A percentile compares a stretch with the other conserved stretches of the same genome.
phyloP scores from a whole-genome alignment of 495 filamentous ascomycete genomes.

The Penicillium soppii region DNA sequence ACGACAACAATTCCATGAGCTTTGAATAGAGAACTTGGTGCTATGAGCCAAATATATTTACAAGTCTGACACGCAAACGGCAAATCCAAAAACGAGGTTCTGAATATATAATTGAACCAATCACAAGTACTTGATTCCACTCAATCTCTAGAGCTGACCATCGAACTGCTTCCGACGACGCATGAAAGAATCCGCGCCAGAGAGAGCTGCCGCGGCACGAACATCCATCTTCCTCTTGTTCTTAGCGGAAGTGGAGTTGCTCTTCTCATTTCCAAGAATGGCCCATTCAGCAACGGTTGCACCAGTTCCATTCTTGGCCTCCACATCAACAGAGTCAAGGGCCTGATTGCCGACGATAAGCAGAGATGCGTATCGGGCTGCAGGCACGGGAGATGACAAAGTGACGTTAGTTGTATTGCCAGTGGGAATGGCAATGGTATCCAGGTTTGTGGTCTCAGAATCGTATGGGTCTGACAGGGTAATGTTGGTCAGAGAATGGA shows the following conservation, averaged over 20 bases:
- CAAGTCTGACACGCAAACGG: too few species aligned
- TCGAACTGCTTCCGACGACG: constrained; percentile 9
- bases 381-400: constrained; percentile 32
- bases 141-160: background rate
- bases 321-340: constrained; percentile 41
- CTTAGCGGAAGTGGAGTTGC: background rate
- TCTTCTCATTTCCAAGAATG: constrained; percentile 41
- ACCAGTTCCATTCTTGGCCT: constrained; percentile 48
- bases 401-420: constrained; percentile 51
- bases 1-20: too few species aligned
- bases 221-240: constrained; percentile 15
- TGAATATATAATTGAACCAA: background rate
- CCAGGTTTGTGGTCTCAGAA: constrained; percentile 19
- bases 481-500: constrained; percentile 28
- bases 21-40: too few species aligned
- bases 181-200: constrained; percentile 10
- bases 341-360: constrained; percentile 49
- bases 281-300: constrained; percentile 75
- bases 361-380: constrained; percentile 44
- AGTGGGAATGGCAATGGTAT: constrained; percentile 36
- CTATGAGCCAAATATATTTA: too few species aligned
- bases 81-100: too few species aligned
- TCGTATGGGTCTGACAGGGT: constrained; percentile 39
- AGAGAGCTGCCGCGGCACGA: constrained; percentile 5
- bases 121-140: background rate